Evolutionary conservation across 2,329 filamentous ascomycete genomes (phyloP), one percentile per base, ranked within the genome.

Genomic region (Sclerotinia spermophila): DNA sequence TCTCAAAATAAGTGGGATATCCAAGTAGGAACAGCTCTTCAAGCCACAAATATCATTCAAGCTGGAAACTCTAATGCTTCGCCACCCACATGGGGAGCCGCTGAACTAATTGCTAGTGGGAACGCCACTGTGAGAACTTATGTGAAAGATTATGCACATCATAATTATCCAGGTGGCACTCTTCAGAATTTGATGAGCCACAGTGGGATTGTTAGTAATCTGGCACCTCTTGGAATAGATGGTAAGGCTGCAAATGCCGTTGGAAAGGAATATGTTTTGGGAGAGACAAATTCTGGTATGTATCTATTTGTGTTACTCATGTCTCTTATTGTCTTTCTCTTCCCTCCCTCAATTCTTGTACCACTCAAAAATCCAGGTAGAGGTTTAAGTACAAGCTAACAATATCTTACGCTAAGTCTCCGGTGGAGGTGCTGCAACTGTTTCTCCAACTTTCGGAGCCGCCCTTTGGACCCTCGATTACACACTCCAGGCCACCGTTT

Each of bases 151-250:
- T 79, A 77, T 69, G 71, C 75, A 1, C 76, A 77, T 68, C 77
- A 79, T 65, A 77, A 78, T 60, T 79, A 84, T 71, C 81, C 80
- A 0, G 84, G 84, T 0, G 73, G 86, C 55, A 75, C 77, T 2
- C 71, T 78, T 0, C 64, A 75, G 0, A 60, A 30, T 7, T 64
- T 79, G 51, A 79, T 79, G 77, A 75, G 72, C 40, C 77, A 79
- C 59, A 71, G 61, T 42, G 68, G 56, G 5, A 79, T 78, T n/a
- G 66, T 70, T 5, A 73, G 61, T n/a, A 76, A 78, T 48, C 62
- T 78, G 30, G 68, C 42, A 1, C 58, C 68, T 13, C 76, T 77
- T 62, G 72, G 69, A 13, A 71, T 71, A 0, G 77, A 79, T 59
- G 68, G 75, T 1, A 72, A 73, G n/a, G 75, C 77, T 45, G 73